Evolutionary conservation across 306 rosid genomes (phyloP).

Genomic region (Oxytropis ochrocephala): DNA sequence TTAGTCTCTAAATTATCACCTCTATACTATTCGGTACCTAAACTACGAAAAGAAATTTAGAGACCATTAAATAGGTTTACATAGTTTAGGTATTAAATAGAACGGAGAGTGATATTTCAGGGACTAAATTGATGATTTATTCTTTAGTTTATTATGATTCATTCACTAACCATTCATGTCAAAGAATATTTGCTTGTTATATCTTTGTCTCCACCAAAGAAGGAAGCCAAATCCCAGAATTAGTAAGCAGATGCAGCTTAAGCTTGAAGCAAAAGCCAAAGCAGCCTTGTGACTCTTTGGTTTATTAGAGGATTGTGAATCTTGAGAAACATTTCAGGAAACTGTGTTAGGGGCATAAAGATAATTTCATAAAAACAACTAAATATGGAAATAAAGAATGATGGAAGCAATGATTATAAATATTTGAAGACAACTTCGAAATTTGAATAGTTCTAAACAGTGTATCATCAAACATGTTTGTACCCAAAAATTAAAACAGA

Average conservation of each 20-base stretch:
- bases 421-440: neutral
- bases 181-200: constrained; percentile 82
- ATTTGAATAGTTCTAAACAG: neutral
- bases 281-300: constrained; percentile 66
- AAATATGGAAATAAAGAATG: neutral
- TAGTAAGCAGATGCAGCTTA: constrained; percentile 71
- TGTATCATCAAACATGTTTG: neutral
- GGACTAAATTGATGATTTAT: too few relatives aligned
- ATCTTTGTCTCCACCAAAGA: constrained; percentile 85
- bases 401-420: constrained; percentile 18
- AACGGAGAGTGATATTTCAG: too few relatives aligned
- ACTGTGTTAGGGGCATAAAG: constrained; percentile 20
- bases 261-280: constrained; percentile 76
- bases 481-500: neutral
- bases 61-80: too few relatives aligned
- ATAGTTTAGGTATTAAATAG: too few relatives aligned
- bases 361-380: neutral
- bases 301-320: constrained; percentile 42
- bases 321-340: constrained; percentile 35
- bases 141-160: constrained; percentile 2
- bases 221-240: constrained; percentile 68
- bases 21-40: too few relatives aligned
- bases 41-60: too few relatives aligned
- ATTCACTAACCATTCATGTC: constrained; percentile 69
- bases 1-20: too few relatives aligned